A percentile compares a stretch with the other conserved stretches of the same genome.
phyloP scores from a whole-genome alignment of 2,329 filamentous ascomycete species.

The Corinectria fuckeliana region DNA sequence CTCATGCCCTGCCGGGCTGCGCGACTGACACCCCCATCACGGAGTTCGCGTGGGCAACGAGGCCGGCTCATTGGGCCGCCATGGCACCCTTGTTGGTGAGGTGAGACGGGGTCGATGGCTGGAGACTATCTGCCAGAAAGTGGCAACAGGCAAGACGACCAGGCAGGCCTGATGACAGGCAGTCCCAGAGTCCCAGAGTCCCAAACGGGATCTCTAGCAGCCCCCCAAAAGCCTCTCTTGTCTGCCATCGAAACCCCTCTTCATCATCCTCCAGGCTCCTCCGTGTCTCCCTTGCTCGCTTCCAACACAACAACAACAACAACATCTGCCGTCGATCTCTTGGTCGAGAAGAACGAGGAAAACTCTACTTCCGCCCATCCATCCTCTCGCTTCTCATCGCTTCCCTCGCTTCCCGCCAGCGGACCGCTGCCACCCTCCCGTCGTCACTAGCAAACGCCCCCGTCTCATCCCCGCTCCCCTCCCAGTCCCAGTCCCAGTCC shows the following conservation, averaged over 20 bases:
- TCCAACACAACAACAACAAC: too few relatives aligned
- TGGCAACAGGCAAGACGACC: conserved; percentile 10
- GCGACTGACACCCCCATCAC: conserved; percentile 36
- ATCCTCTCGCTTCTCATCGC: not conserved
- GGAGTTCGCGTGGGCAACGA: conserved; percentile 34
- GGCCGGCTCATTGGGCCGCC: conserved; percentile 35
- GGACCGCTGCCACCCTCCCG: conserved; percentile 34
- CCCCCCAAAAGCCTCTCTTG: not conserved
- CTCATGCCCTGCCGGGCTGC: conserved; percentile 35
- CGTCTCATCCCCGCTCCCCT: too few relatives aligned
- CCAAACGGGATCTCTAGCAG: too few relatives aligned
- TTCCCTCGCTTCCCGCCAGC: conserved; percentile 31
- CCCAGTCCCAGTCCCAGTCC: conserved; percentile 28
- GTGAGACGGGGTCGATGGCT: conserved; percentile 17
- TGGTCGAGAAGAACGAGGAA: not conserved
- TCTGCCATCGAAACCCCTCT: conserved; percentile 10
- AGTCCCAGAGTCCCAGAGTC: not conserved
- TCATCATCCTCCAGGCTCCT: not conserved
- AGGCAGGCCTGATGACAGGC: conserved; percentile 17
- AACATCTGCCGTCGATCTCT: not conserved
- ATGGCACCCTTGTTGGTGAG: conserved; percentile 26
- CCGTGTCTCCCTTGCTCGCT: too few relatives aligned
- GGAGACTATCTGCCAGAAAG: conserved; percentile 11
- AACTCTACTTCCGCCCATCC: not conserved
- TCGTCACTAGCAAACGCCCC: conserved; percentile 12